These are phyloP conservation scores for Phlebiopsis flavidoalba DNA, from an alignment of 768 basidiomycete genomes.

Conservation along the genomic window DNA sequence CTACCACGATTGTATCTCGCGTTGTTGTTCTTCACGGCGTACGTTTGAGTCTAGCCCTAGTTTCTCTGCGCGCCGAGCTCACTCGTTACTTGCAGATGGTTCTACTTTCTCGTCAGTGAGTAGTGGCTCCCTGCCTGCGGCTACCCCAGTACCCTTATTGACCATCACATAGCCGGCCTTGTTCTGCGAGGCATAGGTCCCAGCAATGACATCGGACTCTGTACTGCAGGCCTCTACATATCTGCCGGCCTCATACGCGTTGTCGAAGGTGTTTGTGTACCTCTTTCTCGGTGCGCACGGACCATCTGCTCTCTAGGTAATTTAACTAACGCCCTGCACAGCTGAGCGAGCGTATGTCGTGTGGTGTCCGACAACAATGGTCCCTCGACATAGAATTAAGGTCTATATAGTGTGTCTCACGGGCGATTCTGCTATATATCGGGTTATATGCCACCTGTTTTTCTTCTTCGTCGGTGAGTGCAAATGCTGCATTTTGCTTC, in stretches of 20 bases:
- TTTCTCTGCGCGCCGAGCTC: background rate
- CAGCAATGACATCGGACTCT: slow-evolving; percentile 29
- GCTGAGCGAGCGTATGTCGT: slow-evolving; percentile 45
- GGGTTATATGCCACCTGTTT: slow-evolving; percentile 35
- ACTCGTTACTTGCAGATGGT: slow-evolving; percentile 22
- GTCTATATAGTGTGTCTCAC: slow-evolving; percentile 35
- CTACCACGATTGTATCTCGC: slow-evolving; percentile 38
- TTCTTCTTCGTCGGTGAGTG: slow-evolving; percentile 32
- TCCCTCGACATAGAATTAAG: slow-evolving; percentile 32
- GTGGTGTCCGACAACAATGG: slow-evolving; percentile 32
- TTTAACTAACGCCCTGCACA: slow-evolving; percentile 13
- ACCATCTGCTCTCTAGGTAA: no score
- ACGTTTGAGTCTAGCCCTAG: background rate
- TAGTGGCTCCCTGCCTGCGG: background rate
- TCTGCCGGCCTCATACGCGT: slow-evolving; percentile 38
- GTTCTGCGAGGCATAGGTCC: slow-evolving; percentile 42
- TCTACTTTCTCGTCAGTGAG: slow-evolving; percentile 38
- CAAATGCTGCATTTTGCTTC: background rate
- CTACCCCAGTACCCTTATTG: background rate
- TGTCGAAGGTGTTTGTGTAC: slow-evolving; percentile 43
- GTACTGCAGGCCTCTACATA: slow-evolving; percentile 37
- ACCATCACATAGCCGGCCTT: slow-evolving; percentile 29
- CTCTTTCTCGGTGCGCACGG: slow-evolving; percentile 34
- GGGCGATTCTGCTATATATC: slow-evolving; percentile 25
- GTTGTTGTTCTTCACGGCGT: slow-evolving; percentile 37